Conservation (phyloP, 2,329 filamentous ascomycete genomes). For the Ilyonectria robusta region DNA sequence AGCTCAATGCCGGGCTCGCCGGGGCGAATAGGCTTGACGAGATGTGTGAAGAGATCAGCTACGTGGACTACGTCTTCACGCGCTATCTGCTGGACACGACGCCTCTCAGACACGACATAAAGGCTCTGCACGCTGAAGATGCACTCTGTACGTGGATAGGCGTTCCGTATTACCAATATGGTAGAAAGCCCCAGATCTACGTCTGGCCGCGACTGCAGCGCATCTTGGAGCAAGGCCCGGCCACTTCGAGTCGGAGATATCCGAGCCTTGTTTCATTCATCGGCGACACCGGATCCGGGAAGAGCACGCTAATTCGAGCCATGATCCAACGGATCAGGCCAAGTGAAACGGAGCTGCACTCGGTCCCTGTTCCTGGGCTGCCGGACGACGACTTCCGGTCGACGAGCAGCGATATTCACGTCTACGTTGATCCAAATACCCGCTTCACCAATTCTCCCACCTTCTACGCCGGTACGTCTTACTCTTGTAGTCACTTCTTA, state of each 20-base stretch:
- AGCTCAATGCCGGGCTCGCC: not conserved
- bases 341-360: not conserved
- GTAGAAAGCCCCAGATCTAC: not conserved
- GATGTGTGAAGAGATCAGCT: slow-evolving; percentile 13
- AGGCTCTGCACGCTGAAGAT: slow-evolving; percentile 1
- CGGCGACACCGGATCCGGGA: slow-evolving; percentile 32
- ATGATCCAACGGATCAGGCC: slow-evolving; percentile 28
- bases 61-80: slow-evolving; percentile 12
- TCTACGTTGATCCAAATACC: slow-evolving; percentile 29
- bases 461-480: slow-evolving; percentile 27
- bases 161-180: not conserved
- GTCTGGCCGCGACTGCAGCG: slow-evolving; percentile 20
- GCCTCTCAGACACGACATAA: not conserved
- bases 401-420: slow-evolving; percentile 33
- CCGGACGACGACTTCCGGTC: slow-evolving; percentile 12
- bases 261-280: slow-evolving; percentile 35
- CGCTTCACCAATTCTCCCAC: slow-evolving; percentile 13
- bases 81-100: slow-evolving; percentile 13
- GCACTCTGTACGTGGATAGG: slow-evolving; percentile 16
- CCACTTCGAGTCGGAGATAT: slow-evolving; percentile 1
- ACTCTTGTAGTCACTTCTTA: rapidly evolving
- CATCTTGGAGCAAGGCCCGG: not conserved
- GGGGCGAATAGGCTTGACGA: not conserved
- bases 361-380: slow-evolving; percentile 24
- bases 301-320: slow-evolving; percentile 31